phyloP scores from a whole-genome alignment of 2,329 filamentous ascomycete genomes.

The Alternaria alternata region DNA sequence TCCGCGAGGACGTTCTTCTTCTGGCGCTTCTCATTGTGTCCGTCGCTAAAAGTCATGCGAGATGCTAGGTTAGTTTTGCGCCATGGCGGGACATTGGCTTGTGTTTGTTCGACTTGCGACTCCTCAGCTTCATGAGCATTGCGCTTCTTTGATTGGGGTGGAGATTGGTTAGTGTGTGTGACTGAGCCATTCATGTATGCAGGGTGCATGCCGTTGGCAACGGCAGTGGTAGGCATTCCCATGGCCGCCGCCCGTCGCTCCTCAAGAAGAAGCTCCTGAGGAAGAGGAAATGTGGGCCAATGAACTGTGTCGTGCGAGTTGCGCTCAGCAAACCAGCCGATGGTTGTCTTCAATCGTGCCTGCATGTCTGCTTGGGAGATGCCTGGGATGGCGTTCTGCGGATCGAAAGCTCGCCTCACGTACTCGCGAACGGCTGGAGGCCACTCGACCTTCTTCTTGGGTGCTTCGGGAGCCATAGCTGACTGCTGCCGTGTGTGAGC shows the following conservation, averaged over 20 bases:
- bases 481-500: constrained; percentile 30
- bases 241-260: constrained; percentile 57
- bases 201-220: constrained; percentile 37
- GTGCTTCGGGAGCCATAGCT: constrained; percentile 22
- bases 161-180: constrained; percentile 42
- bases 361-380: constrained; percentile 74
- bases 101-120: constrained; percentile 59
- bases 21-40: constrained; percentile 56
- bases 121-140: constrained; percentile 73
- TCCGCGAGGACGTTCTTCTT: constrained; percentile 59
- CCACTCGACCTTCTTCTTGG: constrained; percentile 73
- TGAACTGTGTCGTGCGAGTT: constrained; percentile 76
- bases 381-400: constrained; percentile 64
- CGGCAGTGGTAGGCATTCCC: constrained; percentile 32
- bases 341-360: constrained; percentile 82
- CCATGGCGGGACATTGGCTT: constrained; percentile 70
- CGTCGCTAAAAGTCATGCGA: constrained; percentile 71
- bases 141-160: constrained; percentile 73
- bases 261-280: constrained; percentile 80
- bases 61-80: constrained; percentile 77
- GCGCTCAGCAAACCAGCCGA: constrained; percentile 80
- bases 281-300: constrained; percentile 84
- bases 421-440: constrained; percentile 83
- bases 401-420: constrained; percentile 87
- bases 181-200: constrained; percentile 25